A percentile compares a stretch with the other conserved stretches of the same genome.
These are phyloP conservation scores for Cercophora scortea DNA, from an alignment of 495 filamentous ascomycete genomes.

Conservation along the genomic window DNA sequence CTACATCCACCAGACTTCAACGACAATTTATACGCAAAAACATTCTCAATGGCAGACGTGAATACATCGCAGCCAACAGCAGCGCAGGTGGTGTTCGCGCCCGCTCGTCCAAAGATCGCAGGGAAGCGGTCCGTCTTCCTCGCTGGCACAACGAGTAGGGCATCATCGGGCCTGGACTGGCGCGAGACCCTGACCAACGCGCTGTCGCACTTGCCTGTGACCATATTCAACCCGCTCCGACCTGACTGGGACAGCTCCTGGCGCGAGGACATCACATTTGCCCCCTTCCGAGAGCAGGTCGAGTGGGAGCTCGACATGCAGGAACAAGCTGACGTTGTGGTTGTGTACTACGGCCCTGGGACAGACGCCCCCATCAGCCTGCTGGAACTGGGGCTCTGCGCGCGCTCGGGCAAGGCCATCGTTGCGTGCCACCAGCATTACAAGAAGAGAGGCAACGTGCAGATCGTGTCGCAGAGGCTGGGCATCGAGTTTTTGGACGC, in stretches of 20 bases:
- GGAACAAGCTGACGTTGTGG: conserved; percentile 43
- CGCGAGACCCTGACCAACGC: conserved; percentile 25
- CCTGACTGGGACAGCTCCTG: conserved; percentile 47
- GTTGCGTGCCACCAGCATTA: conserved; percentile 46
- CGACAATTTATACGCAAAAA: too few relatives aligned
- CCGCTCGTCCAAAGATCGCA: conserved; percentile 15
- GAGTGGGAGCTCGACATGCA: conserved; percentile 53
- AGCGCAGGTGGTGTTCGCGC: conserved; percentile 26
- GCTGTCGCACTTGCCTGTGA: conserved; percentile 38
- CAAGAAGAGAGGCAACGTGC: conserved; percentile 49
- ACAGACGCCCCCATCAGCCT: conserved; percentile 22
- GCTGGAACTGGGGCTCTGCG: conserved; percentile 35
- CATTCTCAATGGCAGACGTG: too few relatives aligned
- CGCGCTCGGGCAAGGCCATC: conserved; percentile 35
- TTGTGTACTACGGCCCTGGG: conserved; percentile 44
- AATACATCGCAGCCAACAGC: neutral
- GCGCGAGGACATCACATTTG: conserved; percentile 34
- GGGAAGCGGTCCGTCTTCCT: conserved; percentile 31
- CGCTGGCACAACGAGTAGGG: conserved; percentile 30
- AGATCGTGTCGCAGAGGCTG: conserved; percentile 41
- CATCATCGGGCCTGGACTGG: conserved; percentile 27
- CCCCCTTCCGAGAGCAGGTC: conserved; percentile 44
- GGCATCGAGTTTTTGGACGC: conserved; percentile 25
- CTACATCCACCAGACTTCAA: too few relatives aligned
- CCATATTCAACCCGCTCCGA: conserved; percentile 51